Base-by-base conservation (phyloP, 108 stramenopile species). In the Skeletonema menzelii region DNA sequence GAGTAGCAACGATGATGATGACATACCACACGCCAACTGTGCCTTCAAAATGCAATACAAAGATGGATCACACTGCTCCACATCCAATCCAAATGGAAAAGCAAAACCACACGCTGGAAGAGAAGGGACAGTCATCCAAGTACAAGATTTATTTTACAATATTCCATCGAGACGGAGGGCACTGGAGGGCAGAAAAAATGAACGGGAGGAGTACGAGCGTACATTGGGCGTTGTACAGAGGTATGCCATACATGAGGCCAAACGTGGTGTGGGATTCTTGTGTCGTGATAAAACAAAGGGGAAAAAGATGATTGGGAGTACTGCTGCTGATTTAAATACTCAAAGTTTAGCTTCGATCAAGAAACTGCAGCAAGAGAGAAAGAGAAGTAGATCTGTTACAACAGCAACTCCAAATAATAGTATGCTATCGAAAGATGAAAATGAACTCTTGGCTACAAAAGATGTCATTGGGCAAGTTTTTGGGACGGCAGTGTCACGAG, bases 101-200 rank as follows among this genome's bases (percentile, higher is more conserved):
- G 92, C 97, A 7, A 77, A 77, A 74, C 96, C 98, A 20, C 83
- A 84, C 31, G 99, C 99, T 11, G 95, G 98, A 20, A 85, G 64
- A 13, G 73, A 78, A 27, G 99, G 99, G 32, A 99, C 98, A 2
- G 92, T 85, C 5, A 89, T 99, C 10, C 79, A 80, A n/a, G 95
- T 97, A 15, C 87, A 97, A 46, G 98, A 99, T 72, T 81, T 99
- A 37, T 99, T 99, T 82, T 91, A 97, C 86, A 99, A 99, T 73
- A 77, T 99, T 28, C 97, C 93, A 17, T 92, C 95, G 49, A 82
- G 99, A 24, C 68, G 82, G 26, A 64, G 85, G 27, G 89, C 95
- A 31, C 83, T 96, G 69, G 73, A 73, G 49, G 85, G 63, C 26
- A 57, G 70, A 22, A 76, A 65, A 30, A 87, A 80, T 55, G 86